These are phyloP conservation scores for Microbotryum scabiosae DNA, from an alignment of 1,284 basidiomycete genomes.

Conservation along the genomic window DNA sequence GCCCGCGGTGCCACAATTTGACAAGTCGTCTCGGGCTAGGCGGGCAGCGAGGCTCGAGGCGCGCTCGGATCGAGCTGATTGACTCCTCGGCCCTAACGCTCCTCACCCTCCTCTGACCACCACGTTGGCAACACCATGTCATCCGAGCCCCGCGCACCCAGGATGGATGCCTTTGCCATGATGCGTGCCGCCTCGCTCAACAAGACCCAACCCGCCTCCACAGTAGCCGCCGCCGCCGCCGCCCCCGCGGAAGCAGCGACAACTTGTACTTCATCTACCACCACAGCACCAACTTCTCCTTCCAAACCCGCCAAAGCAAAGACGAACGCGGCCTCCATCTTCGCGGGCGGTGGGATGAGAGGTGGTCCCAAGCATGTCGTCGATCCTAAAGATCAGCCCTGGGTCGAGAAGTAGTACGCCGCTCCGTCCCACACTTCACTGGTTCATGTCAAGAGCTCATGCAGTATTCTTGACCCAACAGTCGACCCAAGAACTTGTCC, in stretches of 20 bases:
- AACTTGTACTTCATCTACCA: neutral
- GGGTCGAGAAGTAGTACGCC: conserved; percentile 93
- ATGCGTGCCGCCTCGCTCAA: conserved; percentile 11
- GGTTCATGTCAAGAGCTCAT: too few species aligned
- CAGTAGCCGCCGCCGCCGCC: neutral
- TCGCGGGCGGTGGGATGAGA: conserved; percentile 25
- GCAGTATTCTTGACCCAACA: conserved; percentile 37
- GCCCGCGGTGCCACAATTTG: too few species aligned
- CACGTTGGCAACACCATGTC: neutral
- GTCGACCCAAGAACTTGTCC: conserved; percentile 94
- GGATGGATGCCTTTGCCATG: conserved; percentile 27
- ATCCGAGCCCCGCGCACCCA: neutral
- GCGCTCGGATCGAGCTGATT: too few species aligned
- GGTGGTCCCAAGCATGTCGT: conserved; percentile 43
- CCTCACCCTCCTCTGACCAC: too few species aligned
- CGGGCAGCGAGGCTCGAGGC: neutral
- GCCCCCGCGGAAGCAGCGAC: neutral
- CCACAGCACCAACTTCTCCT: neutral
- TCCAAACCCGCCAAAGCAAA: neutral
- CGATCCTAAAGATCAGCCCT: conserved; percentile 70
- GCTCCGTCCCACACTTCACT: neutral
- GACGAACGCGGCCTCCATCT: conserved; percentile 2
- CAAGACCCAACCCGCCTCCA: conserved; percentile 1
- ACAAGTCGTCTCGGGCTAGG: too few species aligned
- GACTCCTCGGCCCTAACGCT: neutral